Percentiles rank a stretch among this genome's conserved stretches.
Conservation (phyloP, 2,329 filamentous ascomycete genomes). For the Elsinoe australis region DNA sequence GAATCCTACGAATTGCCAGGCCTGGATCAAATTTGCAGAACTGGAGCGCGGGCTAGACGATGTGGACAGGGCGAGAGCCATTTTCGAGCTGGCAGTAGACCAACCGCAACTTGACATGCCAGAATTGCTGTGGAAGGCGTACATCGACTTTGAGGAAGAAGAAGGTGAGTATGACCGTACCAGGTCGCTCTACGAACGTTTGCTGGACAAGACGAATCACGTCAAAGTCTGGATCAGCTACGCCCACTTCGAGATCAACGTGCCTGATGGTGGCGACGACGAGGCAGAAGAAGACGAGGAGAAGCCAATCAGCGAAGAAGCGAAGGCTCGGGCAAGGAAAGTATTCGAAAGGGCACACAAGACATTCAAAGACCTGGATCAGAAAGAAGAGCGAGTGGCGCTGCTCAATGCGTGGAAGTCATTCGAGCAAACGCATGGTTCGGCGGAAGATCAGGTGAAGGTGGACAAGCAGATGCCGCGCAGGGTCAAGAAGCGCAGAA, state of each 20-base stretch:
- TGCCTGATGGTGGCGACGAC: constrained; percentile 65
- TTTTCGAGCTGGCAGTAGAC: constrained; percentile 81
- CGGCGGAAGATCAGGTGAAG: constrained; percentile 63
- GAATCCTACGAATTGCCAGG: constrained; percentile 82
- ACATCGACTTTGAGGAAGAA: constrained; percentile 97
- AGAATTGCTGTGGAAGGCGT: constrained; percentile 93
- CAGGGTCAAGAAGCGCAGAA: constrained; percentile 83
- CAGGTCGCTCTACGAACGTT: constrained; percentile 74
- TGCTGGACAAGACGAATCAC: constrained; percentile 91
- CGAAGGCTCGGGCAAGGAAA: constrained; percentile 71
- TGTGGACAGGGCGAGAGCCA: constrained; percentile 74
- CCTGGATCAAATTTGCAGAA: constrained; percentile 95
- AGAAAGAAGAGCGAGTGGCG: constrained; percentile 89
- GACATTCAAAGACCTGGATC: constrained; percentile 77
- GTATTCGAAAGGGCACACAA: constrained; percentile 82
- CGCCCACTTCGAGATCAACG: constrained; percentile 95
- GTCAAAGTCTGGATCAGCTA: constrained; percentile 99
- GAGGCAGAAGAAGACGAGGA: constrained; percentile 52
- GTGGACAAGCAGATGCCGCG: constrained; percentile 92
- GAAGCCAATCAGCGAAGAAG: constrained; percentile 64
- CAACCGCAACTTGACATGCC: constrained; percentile 91
- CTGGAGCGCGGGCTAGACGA: constrained; percentile 88
- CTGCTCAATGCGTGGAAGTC: constrained; percentile 86
- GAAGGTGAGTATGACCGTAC: constrained; percentile 84
- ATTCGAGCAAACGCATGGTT: constrained; percentile 83